These are phyloP conservation scores for Fibroporia radiculosa DNA, from an alignment of 768 basidiomycete genomes.

Conservation along the genomic window DNA sequence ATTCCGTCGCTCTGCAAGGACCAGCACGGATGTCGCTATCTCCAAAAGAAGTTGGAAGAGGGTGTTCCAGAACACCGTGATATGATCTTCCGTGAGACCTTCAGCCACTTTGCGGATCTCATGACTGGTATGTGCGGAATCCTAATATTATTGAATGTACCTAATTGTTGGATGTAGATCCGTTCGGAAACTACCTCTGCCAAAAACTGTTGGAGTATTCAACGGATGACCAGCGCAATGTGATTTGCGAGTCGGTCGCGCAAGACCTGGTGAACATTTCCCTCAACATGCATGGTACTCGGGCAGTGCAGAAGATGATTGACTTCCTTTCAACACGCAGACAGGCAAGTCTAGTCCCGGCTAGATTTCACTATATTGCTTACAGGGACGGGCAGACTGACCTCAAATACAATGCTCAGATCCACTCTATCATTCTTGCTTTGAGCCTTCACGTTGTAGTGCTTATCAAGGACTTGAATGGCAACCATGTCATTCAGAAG, in stretches of 20 bases:
- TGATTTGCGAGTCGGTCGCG: slow-evolving; percentile 96
- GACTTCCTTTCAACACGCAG: slow-evolving; percentile 94
- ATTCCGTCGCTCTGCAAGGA: slow-evolving; percentile 95
- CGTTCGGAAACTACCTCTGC: slow-evolving; percentile 98
- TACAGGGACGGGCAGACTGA: slow-evolving; percentile 63
- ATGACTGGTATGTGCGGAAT: slow-evolving; percentile 72
- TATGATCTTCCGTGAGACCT: slow-evolving; percentile 99
- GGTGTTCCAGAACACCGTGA: slow-evolving; percentile 93
- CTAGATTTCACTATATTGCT: slow-evolving; percentile 37
- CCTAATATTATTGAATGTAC: not conserved
- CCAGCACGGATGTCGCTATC: slow-evolving; percentile 96
- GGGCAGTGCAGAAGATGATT: slow-evolving; percentile 99
- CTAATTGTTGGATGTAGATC: slow-evolving; percentile 46
- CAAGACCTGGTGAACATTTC: slow-evolving; percentile 97
- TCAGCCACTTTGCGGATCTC: slow-evolving; percentile 93
- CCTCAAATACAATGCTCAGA: slow-evolving; percentile 80
- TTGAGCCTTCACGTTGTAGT: slow-evolving; percentile 97
- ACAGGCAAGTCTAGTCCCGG: slow-evolving; percentile 56
- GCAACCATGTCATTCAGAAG: slow-evolving; percentile 98
- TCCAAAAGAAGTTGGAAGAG: slow-evolving; percentile 99
- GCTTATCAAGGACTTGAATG: slow-evolving; percentile 97
- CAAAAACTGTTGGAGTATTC: slow-evolving; percentile 97
- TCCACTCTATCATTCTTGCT: slow-evolving; percentile 93
- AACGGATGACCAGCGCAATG: slow-evolving; percentile 93
- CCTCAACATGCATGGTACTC: slow-evolving; percentile 98